phyloP scores from a whole-genome alignment of 225 moss, liverwort and hornwort genomes.

The Sphagnum contortum region DNA sequence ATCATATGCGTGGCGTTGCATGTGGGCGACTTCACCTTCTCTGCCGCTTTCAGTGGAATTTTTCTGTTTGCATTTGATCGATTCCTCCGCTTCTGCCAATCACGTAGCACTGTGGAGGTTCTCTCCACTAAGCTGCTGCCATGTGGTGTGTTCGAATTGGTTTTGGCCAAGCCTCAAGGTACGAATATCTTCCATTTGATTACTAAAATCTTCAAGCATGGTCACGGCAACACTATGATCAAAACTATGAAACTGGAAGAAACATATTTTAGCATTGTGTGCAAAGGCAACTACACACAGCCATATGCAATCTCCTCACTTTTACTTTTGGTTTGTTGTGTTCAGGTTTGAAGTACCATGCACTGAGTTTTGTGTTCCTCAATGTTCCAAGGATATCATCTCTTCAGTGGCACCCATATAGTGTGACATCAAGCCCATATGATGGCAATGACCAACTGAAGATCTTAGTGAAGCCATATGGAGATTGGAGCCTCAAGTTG shows the following conservation, averaged over 20 bases:
- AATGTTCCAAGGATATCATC: constrained; percentile 48
- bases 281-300: too few relatives aligned
- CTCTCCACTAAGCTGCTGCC: constrained; percentile 56
- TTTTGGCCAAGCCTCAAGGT: constrained; percentile 70
- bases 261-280: too few relatives aligned
- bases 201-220: constrained; percentile 1
- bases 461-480: constrained; percentile 70
- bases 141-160: constrained; percentile 71
- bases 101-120: constrained; percentile 52
- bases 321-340: not conserved
- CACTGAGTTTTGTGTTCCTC: constrained; percentile 73
- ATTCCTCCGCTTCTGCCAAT: constrained; percentile 81
- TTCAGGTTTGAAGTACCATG: constrained; percentile 62
- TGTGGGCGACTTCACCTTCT: constrained; percentile 50
- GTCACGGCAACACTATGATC: not conserved
- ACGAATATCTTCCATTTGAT: constrained; percentile 9
- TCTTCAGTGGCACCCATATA: constrained; percentile 89
- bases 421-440: constrained; percentile 80
- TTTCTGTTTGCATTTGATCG: constrained; percentile 75
- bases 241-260: not conserved
- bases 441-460: constrained; percentile 54
- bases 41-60: constrained; percentile 51
- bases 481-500: constrained; percentile 61
- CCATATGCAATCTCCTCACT: not conserved
- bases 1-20: constrained; percentile 63